Base-by-base conservation (phyloP, 805 yeast species). In the Grigorovia humatica region DNA sequence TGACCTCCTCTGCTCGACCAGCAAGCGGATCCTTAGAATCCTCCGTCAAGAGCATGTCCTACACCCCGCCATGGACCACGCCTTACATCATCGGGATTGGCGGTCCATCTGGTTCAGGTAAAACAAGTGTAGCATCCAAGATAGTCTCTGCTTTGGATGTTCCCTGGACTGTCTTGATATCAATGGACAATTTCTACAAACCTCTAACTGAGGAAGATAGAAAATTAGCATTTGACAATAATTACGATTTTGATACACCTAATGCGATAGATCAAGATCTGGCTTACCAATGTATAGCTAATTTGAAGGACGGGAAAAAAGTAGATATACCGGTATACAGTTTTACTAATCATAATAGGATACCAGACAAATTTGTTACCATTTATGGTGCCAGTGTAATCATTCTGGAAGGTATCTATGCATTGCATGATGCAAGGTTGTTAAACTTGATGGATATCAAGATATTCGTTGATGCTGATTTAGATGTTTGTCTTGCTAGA, bases 351-450 rank as follows among this genome's bases (percentile, higher is more conserved):
- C 95, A 85, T 64, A 70, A 71, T 47, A 66, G 83, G 58, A 78
- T 81, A 9, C 81, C 91, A 1, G 78, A 74, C 43, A 81, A 83
- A 61, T 74, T 75, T n/a, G 72, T 83, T 48, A 82, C 90, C 2
- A 80, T 93, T 18, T 90, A 89, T 62, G 98, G 97, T 1, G 96
- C 97, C 15, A 89, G 89, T 64, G 95, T 93, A 19, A 85, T 93
- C 50, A 84, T 93, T 6, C 71, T 93, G 42, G 99, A 93, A 67
- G 99, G 99, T 1, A 81, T 93, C 2, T 88, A 86, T 64, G 88
- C 96, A 0, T 68, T 93, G 45, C 81, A 83, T 55, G 88, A 85
- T 63, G 74, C 75, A 47, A 75, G 89, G 44, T 68, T 93, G 17
- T 68, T 84, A 50, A 83, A 78, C 12, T 62, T 89, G 61, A 85